phyloP scores from a whole-genome alignment of 1,284 basidiomycete genomes.

The Pholiota adiposa region DNA sequence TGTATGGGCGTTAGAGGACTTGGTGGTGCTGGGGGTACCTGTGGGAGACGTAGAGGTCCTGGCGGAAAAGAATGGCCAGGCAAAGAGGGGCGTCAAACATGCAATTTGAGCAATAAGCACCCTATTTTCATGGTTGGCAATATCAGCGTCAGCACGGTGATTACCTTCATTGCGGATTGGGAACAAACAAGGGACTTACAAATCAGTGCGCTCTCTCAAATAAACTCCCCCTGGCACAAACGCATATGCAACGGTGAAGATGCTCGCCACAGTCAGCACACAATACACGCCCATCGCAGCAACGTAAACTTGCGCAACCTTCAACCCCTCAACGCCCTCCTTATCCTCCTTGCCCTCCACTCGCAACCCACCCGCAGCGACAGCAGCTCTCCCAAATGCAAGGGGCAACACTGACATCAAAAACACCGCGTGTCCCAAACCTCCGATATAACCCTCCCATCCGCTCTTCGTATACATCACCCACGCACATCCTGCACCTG shows the following conservation, averaged over 20 bases:
- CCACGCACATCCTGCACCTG: conserved; percentile 56
- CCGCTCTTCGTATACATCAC: conserved; percentile 65
- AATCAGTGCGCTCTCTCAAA: conserved; percentile 82
- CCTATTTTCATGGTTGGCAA: conserved; percentile 33
- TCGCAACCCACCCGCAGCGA: conserved; percentile 10
- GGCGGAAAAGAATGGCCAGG: conserved; percentile 32
- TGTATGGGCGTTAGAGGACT: too few relatives aligned
- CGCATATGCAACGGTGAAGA: conserved; percentile 91
- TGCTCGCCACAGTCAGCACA: conserved; percentile 70
- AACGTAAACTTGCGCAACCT: conserved; percentile 53
- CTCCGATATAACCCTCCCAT: conserved; percentile 80
- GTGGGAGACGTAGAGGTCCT: too few relatives aligned
- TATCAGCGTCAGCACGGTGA: neutral
- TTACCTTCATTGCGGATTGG: neutral
- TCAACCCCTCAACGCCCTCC: conserved; percentile 8
- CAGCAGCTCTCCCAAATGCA: conserved; percentile 47
- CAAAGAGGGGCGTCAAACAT: conserved; percentile 52
- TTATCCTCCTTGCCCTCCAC: neutral
- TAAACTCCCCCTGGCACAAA: conserved; percentile 87
- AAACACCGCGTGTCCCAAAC: conserved; percentile 71
- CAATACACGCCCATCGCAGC: conserved; percentile 67
- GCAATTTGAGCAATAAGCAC: conserved; percentile 55
- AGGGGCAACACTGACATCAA: conserved; percentile 67
- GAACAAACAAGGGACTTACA: conserved; percentile 43
- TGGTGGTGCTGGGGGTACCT: neutral